Conservation (phyloP, 179 eudicot genomes). For the Drosera spatulata region DNA sequence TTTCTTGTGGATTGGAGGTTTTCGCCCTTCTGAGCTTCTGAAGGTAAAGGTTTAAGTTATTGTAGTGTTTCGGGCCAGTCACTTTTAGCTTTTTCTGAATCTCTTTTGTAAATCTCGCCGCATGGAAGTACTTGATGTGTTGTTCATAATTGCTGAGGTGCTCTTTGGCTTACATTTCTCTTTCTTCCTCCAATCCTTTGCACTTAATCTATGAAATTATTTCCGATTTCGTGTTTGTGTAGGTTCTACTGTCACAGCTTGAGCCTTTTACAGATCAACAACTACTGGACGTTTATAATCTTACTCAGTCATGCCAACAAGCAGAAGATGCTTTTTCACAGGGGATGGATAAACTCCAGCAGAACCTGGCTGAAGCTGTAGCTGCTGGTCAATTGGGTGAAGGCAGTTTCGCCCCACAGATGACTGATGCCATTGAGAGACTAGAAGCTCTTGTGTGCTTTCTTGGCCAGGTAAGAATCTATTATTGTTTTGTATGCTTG, state of each 20-base stretch:
- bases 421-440: constrained; percentile 60
- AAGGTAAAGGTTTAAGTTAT: constrained; percentile 32
- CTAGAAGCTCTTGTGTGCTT: constrained; percentile 67
- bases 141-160: too few relatives aligned
- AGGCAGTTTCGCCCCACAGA: constrained; percentile 49
- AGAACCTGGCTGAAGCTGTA: constrained; percentile 47
- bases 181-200: neutral
- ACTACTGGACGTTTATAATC: constrained; percentile 36
- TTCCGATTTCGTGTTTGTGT: constrained; percentile 1
- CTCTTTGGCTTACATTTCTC: too few relatives aligned
- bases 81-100: too few relatives aligned
- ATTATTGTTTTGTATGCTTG: neutral
- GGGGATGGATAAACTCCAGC: constrained; percentile 90
- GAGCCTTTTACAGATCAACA: constrained; percentile 66
- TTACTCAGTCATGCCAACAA: constrained; percentile 86
- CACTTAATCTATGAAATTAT: neutral
- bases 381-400: constrained; percentile 56
- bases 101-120: too few relatives aligned
- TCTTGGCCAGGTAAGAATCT: constrained; percentile 64
- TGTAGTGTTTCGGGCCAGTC: too few relatives aligned
- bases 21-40: constrained; percentile 89
- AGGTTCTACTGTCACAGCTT: constrained; percentile 75
- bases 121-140: too few relatives aligned
- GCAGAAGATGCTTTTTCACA: constrained; percentile 94
- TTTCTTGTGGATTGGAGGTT: constrained; percentile 98